Percentiles rank a stretch among this genome's conserved stretches.
Evolutionary conservation across 768 basidiomycete genomes (phyloP).

Genomic region (Russula olivacea): DNA sequence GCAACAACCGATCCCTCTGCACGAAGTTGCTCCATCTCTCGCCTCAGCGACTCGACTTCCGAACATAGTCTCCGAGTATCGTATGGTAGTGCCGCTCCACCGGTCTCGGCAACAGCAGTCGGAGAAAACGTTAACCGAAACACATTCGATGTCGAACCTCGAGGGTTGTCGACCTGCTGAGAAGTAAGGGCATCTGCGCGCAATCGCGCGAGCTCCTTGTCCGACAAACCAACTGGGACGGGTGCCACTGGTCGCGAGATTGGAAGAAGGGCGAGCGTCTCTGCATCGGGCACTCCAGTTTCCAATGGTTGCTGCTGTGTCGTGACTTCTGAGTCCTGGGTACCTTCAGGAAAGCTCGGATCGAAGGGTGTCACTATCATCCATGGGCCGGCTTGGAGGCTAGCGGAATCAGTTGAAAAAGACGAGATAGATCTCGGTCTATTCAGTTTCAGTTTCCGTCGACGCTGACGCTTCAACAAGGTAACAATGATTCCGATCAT

Average conservation of each 20-base stretch:
- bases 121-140: background rate
- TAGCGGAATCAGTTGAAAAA: background rate
- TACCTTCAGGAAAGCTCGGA: background rate
- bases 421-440: background rate
- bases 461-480: constrained; percentile 12
- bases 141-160: background rate
- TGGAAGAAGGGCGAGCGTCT: background rate
- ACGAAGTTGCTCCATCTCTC: constrained; percentile 28
- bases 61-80: constrained; percentile 6
- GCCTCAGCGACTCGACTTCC: constrained; percentile 30
- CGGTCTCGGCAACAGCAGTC: background rate
- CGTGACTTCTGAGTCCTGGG: background rate
- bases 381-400: background rate
- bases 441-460: background rate
- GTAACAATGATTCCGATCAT: background rate
- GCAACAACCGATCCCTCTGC: constrained; percentile 22
- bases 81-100: background rate
- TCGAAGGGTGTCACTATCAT: constrained; percentile 5
- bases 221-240: background rate
- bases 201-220: constrained; percentile 14
- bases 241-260: background rate
- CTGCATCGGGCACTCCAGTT: background rate
- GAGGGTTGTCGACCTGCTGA: background rate
- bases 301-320: background rate
- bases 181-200: background rate